A percentile compares a stretch with the other conserved stretches of the same genome.
These are phyloP conservation scores for Mortierella sp. DNA, from an alignment of 371 early-diverging fungal species.

Conservation along the genomic window DNA sequence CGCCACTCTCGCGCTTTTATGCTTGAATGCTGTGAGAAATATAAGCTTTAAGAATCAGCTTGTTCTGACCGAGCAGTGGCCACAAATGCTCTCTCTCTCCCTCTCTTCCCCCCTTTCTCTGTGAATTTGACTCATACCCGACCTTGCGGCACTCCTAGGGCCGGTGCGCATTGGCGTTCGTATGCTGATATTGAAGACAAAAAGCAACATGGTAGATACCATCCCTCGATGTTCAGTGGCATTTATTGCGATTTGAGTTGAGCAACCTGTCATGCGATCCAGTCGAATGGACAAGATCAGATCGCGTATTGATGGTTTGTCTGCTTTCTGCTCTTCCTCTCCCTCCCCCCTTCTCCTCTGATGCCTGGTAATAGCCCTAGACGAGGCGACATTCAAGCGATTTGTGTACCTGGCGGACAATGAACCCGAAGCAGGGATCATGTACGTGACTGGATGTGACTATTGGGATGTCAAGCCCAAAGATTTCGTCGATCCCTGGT, in stretches of 20 bases:
- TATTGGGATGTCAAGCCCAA: slow-evolving; percentile 59
- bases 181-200: slow-evolving; percentile 51
- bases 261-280: neutral
- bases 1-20: no score
- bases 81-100: no score
- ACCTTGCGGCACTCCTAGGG: slow-evolving; percentile 41
- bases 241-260: neutral
- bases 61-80: no score
- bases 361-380: slow-evolving; percentile 52
- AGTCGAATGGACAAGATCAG: no score
- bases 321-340: neutral
- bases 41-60: no score
- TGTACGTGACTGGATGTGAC: slow-evolving; percentile 56
- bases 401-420: slow-evolving; percentile 58
- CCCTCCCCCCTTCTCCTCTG: neutral
- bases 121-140: no score
- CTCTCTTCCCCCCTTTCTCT: no score
- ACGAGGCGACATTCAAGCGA: slow-evolving; percentile 56
- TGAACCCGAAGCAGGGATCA: slow-evolving; percentile 56
- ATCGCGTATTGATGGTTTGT: neutral
- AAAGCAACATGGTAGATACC: slow-evolving; percentile 56
- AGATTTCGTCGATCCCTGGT: slow-evolving; percentile 62
- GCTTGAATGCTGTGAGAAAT: no score
- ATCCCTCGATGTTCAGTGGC: neutral
- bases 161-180: slow-evolving; percentile 80